Conservation (phyloP, 2,329 filamentous ascomycete species). For the Claviceps paspali region DNA sequence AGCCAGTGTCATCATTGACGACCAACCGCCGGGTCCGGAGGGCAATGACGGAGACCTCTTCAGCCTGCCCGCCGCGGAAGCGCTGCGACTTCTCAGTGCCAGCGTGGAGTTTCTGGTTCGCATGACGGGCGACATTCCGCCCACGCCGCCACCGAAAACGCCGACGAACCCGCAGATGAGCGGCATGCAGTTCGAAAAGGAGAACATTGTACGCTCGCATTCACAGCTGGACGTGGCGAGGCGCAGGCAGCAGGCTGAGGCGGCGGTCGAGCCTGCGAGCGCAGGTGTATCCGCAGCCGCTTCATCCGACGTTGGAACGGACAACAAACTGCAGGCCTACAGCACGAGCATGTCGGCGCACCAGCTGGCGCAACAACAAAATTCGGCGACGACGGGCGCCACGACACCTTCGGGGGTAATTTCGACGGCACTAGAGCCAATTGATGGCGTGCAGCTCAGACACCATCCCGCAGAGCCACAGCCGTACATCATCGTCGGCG, state of each 20-base stretch:
- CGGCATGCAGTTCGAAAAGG: slow-evolving; percentile 47
- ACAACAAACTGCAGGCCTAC: slow-evolving; percentile 13
- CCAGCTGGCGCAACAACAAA: slow-evolving; percentile 9
- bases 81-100: slow-evolving; percentile 64
- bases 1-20: slow-evolving; percentile 9
- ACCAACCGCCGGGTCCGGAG: slow-evolving; percentile 9
- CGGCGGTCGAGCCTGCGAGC: slow-evolving; percentile 8
- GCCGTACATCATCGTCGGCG: slow-evolving; percentile 48
- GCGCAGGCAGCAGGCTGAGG: slow-evolving; percentile 26
- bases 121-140: slow-evolving; percentile 63
- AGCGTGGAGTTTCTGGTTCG: slow-evolving; percentile 56
- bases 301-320: slow-evolving; percentile 2
- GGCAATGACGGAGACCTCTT: slow-evolving; percentile 49
- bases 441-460: slow-evolving; percentile 41
- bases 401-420: not conserved
- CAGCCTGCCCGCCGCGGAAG: slow-evolving; percentile 54
- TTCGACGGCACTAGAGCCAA: slow-evolving; percentile 16
- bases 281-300: not conserved
- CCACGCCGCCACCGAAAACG: slow-evolving; percentile 55
- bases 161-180: slow-evolving; percentile 52
- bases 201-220: slow-evolving; percentile 40
- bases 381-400: not conserved
- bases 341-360: slow-evolving; percentile 13
- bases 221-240: slow-evolving; percentile 37
- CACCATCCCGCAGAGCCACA: slow-evolving; percentile 20